A percentile compares a stretch with the other conserved stretches of the same genome.
Conservation (phyloP, 345 rosid species). For the Lepidium aucheri region DNA sequence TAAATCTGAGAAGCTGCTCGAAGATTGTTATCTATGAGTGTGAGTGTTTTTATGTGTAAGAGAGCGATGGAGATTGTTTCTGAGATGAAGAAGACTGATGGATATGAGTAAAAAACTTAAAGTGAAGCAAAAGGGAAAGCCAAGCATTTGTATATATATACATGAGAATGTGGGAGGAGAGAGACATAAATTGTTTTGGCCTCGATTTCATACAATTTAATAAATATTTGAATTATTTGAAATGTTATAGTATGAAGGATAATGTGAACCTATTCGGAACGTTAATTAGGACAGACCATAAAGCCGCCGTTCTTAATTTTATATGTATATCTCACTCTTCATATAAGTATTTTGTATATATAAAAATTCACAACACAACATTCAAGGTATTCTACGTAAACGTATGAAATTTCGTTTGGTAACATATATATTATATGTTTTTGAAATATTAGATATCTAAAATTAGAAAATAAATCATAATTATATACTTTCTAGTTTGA, state of each 20-base stretch:
- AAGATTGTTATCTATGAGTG: conserved; percentile 1
- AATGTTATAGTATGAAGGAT: not conserved
- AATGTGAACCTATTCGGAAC: conserved; percentile 25
- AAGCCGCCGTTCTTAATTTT: conserved; percentile 22
- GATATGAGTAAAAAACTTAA: not conserved
- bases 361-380: too few species aligned
- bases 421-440: not conserved
- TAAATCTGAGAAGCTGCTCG: conserved; percentile 6
- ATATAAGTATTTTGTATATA: too few species aligned
- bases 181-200: not conserved
- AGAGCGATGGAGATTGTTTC: conserved; percentile 3
- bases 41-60: not conserved
- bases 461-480: not conserved
- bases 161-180: conserved; percentile 5
- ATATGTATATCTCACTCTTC: too few species aligned
- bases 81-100: conserved; percentile 7
- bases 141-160: conserved; percentile 27
- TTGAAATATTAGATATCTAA: not conserved
- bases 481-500: not conserved
- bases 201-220: not conserved
- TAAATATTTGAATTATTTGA: not conserved
- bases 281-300: conserved; percentile 22
- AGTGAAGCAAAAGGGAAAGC: conserved; percentile 20
- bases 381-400: too few species aligned
- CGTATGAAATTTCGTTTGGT: not conserved